Evolutionary conservation across 2,329 filamentous ascomycete genomes (phyloP).

Genomic region (Paecilomyces sp.): DNA sequence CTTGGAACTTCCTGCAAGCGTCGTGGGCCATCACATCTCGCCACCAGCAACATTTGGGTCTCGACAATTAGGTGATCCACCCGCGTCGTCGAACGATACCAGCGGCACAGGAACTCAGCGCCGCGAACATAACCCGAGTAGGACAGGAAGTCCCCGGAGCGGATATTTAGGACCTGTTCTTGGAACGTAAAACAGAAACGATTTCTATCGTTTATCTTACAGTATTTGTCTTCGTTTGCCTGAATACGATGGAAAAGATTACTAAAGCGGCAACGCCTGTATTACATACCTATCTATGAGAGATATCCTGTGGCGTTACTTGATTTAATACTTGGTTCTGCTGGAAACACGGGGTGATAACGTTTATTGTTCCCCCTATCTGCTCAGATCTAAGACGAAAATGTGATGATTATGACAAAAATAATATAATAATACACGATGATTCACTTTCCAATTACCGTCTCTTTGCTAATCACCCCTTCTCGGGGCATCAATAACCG

Average conservation of each 20-base stretch:
- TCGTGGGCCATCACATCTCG: constrained; percentile 27
- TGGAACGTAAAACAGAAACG: background rate
- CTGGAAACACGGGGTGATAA: background rate
- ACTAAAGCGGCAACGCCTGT: background rate
- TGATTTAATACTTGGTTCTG: background rate
- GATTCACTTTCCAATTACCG: too few species aligned
- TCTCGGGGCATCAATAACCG: too few species aligned
- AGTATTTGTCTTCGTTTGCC: too few species aligned
- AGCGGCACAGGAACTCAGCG: constrained; percentile 13
- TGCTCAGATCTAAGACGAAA: too few species aligned
- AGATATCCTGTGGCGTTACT: background rate
- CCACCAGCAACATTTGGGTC: background rate
- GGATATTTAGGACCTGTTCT: constrained; percentile 20
- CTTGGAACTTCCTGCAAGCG: constrained; percentile 33
- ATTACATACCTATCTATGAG: background rate
- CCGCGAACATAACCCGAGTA: constrained; percentile 13
- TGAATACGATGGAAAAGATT: background rate
- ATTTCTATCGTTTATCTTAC: too few species aligned
- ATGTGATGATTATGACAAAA: too few species aligned
- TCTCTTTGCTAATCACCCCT: too few species aligned
- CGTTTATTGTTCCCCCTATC: too few species aligned
- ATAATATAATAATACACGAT: too few species aligned
- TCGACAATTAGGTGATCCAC: background rate
- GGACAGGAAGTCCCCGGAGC: constrained; percentile 20
- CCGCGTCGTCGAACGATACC: background rate